Base-by-base conservation (phyloP, 441 rosid genomes). In the Populus trichocarpa region DNA sequence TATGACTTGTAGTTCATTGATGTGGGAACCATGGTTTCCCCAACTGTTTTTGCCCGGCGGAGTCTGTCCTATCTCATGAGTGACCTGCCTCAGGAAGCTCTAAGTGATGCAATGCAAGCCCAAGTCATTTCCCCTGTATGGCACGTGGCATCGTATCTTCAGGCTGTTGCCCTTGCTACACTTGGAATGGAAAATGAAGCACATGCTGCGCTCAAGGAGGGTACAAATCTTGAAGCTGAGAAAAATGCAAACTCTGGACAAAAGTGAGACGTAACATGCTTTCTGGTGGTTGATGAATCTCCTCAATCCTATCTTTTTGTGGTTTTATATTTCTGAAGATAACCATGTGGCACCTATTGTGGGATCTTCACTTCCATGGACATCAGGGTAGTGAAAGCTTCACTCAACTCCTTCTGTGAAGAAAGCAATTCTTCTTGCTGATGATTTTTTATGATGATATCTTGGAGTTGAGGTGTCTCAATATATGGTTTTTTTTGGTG, bases 61-160 rank as follows among this genome's bases (percentile, higher is more conserved):
- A 95, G 97, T 80, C 81, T 95, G 83, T 91, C 87, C 66, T 83
- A 84, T 83, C 93, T 95, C 50, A 90, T 90, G 90, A 89, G 67
- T 46, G 93, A 93, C 69, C 88, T 86, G 97, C 89, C 92, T 5
- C 88, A 87, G 80, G 95, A 93, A 83, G 97, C 97, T 73, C 82
- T 92, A 36, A 83, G 78, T 71, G 97, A 95, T 76, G 94, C 93
- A 71, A 86, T 89, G 90, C 95, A 90, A 85, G 96, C 97, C 14
- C 97, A 93, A 82, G 85, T 89, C 46, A 83, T 89, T 78, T 89
- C 93, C 73, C 95, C 99, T 2, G 88, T 86, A 40, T 93, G 97
- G 97, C 88, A 90, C 70, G 87, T 93, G 53, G 97, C 99, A 59
- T 87, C 93, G 33, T 93, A 95, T 86, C 89, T 95, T 72, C 97